Evolutionary conservation across 2,329 filamentous ascomycete species (phyloP), one percentile per base, ranked within the genome.

Genomic region (Sphaceloma murrayae): DNA sequence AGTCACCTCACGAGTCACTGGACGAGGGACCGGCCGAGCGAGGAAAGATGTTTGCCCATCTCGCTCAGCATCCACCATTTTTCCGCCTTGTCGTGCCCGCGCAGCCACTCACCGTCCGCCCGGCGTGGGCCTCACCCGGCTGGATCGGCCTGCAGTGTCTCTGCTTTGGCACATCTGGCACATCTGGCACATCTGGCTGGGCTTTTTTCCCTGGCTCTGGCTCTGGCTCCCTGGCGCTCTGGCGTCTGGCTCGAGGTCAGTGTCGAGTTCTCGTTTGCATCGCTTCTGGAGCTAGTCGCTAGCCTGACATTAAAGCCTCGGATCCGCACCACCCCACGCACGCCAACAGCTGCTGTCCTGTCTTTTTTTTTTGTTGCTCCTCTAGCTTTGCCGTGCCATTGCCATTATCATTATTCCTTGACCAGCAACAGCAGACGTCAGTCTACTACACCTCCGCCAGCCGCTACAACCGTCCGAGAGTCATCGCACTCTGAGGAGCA

Each of bases 261-360:
- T 3, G 10, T n/a, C 26, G 10, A 27, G n/a, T 13, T 14, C 24
- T 26, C 21, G 21, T 31, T 29, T 43, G 39, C 39, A 3, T 43
- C 39, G 26, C 14, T 7, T 33, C 30, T 7, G 8, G 34, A 18
- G 21, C 42, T 45, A 45, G 42, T 33, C 30, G 31, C 42, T 45
- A 45, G 42, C 42, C 31, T 34, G 42, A 45, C 42, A 45, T 45
- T 45, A 45, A 45, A 45, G 42, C 26, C 24, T 40, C 42, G 30
- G 42, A 45, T 45, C 42, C 42, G 42, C 42, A 33, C 42, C 42
- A 45, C 22, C 31, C 42, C 16, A 45, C 42, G 42, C 42, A 30
- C 30, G 42, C 31, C 27, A n/a, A n/a, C n/a, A n/a, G n/a, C n/a
- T n/a, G n/a, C n/a, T n/a, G n/a, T n/a, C n/a, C n/a, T n/a, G n/a